Base-by-base conservation (phyloP, 2,329 filamentous ascomycete genomes). In the Chalaropsis thielavioides region DNA sequence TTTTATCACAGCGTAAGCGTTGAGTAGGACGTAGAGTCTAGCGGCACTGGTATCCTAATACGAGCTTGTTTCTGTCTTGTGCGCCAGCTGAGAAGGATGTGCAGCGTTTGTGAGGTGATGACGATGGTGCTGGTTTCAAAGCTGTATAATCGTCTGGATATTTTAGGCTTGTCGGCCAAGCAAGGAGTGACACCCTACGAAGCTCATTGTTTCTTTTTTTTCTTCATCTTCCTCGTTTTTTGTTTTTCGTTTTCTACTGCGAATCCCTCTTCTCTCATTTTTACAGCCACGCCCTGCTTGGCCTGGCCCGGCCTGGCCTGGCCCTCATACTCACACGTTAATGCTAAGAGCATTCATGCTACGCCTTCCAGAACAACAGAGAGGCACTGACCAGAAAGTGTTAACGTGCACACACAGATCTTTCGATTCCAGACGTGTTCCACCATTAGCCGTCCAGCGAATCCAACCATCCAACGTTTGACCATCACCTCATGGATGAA, bases 391-490 rank as follows among this genome's bases (percentile, higher is more conserved):
- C 24, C 51, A 35, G 24, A 56, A 56, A 22, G 17, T 56, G 24
- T 56, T n/a, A 10, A 56, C 15, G 51, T 56, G 51, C 27, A 58
- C 51, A 27, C 51, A n/a, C 51, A n/a, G n/a, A 58, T 35, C 51
- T 58, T 58, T 58, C 51, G 51, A 58, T 58, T 58, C 51, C 27
- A 38, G 24, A n/a, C 22, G 17, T 58, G 51, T 58, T 38, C 51
- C 51, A 35, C 27, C 24, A 19, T 35, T 8, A 58, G 31, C 24
- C 7, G 35, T n/a, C 15, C 27, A n/a, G 27, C 24, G 4, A 58
- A n/a, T n/a, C 11, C 22, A 11, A 22, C 22, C 46, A 19, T 8
- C 46, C 27, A 56, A 56, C 51, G 51, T 58, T 58, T 58, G 51
- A 56, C 51, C 24, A 35, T 58, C 51, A 58, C 24, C 27, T 58